Evolutionary conservation across 306 rosid genomes (phyloP).

Genomic region (Canavalia ensiformis): DNA sequence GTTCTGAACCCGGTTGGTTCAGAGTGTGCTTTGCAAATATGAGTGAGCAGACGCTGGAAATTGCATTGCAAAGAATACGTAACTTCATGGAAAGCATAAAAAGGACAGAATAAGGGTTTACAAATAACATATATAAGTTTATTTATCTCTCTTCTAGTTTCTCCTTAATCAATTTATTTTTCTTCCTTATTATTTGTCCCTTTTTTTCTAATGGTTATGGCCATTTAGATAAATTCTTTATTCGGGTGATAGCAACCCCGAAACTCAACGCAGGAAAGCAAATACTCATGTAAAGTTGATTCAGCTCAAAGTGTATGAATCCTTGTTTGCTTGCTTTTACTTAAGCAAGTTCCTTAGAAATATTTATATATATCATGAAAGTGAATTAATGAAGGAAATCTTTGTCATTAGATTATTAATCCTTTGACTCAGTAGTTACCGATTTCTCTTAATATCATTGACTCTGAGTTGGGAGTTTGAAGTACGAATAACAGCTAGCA

Average conservation of each 20-base stretch:
- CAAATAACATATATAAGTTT: background rate
- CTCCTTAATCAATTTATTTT: background rate
- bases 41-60: slow-evolving; percentile 72
- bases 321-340: slow-evolving; percentile 78
- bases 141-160: background rate
- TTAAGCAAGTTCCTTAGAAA: slow-evolving; percentile 63
- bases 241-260: slow-evolving; percentile 36
- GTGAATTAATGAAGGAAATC: slow-evolving; percentile 25
- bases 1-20: slow-evolving; percentile 96
- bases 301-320: slow-evolving; percentile 27
- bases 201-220: slow-evolving; percentile 55
- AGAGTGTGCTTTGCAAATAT: slow-evolving; percentile 96
- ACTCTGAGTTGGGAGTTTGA: slow-evolving; percentile 33
- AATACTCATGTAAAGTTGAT: slow-evolving; percentile 45
- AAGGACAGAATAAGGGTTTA: slow-evolving; percentile 17
- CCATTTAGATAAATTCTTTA: slow-evolving; percentile 62
- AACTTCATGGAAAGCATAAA: slow-evolving; percentile 59
- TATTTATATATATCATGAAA: slow-evolving; percentile 12
- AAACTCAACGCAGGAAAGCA: slow-evolving; percentile 36
- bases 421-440: slow-evolving; percentile 46
- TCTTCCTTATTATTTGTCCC: background rate
- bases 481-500: slow-evolving; percentile 44
- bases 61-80: slow-evolving; percentile 77
- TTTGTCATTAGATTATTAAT: slow-evolving; percentile 30
- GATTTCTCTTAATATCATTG: slow-evolving; percentile 30